A percentile compares a stretch with the other conserved stretches of the same genome.
Conservation (phyloP, 2,329 filamentous ascomycete species). For the Trichoderma simmonsii region DNA sequence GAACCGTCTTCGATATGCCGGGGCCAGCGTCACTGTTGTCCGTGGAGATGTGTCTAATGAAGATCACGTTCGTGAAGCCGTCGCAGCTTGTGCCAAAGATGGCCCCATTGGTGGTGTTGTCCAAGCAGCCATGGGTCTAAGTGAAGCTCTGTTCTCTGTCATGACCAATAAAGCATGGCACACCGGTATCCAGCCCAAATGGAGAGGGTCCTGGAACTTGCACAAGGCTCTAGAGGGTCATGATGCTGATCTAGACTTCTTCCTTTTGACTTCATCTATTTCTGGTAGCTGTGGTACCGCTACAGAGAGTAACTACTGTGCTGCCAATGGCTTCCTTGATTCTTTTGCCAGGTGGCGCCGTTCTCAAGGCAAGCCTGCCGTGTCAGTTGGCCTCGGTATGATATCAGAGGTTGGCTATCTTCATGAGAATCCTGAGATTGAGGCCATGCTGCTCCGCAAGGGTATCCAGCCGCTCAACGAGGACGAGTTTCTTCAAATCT, state of each 20-base stretch:
- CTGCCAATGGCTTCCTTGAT: slow-evolving; percentile 42
- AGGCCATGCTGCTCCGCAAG: slow-evolving; percentile 33
- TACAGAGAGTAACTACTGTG: slow-evolving; percentile 40
- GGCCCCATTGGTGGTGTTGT: slow-evolving; percentile 39
- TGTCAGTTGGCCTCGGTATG: slow-evolving; percentile 32
- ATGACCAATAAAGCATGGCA: slow-evolving; percentile 36
- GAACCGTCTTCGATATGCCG: slow-evolving; percentile 26
- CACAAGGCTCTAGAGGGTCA: slow-evolving; percentile 22
- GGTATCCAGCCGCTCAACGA: slow-evolving; percentile 36
- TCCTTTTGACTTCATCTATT: slow-evolving; percentile 34
- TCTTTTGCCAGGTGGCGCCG: slow-evolving; percentile 33
- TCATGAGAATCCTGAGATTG: slow-evolving; percentile 35
- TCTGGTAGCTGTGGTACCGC: slow-evolving; percentile 32
- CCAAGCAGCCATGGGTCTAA: slow-evolving; percentile 40
- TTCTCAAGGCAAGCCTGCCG: slow-evolving; percentile 26
- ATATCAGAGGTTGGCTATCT: slow-evolving; percentile 38
- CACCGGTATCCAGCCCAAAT: slow-evolving; percentile 29
- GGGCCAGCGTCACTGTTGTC: slow-evolving; percentile 28
- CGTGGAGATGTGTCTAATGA: slow-evolving; percentile 32
- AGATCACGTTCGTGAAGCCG: slow-evolving; percentile 28
- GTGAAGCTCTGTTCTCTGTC: slow-evolving; percentile 30
- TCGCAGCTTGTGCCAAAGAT: slow-evolving; percentile 19
- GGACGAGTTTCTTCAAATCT: slow-evolving; percentile 29
- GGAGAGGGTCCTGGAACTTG: slow-evolving; percentile 34
- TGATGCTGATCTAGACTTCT: slow-evolving; percentile 33